phyloP scores from a whole-genome alignment of 176 grass and related monocot genomes.

The Oryza coarctata region DNA sequence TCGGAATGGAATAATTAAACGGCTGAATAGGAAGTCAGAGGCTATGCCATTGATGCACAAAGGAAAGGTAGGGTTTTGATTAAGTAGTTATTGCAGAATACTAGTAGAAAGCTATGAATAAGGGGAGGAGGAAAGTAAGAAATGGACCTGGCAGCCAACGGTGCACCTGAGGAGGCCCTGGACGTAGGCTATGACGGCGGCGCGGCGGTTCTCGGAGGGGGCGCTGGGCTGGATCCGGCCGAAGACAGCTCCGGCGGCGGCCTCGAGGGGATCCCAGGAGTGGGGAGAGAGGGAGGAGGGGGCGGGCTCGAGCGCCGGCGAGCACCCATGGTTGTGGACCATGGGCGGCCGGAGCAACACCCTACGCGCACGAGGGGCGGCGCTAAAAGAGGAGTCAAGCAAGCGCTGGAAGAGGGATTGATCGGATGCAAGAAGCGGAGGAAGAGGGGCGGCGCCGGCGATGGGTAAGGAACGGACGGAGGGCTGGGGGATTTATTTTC shows the following conservation, averaged over 20 bases:
- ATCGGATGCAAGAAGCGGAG: too few relatives aligned
- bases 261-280: conserved; percentile 62
- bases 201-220: conserved; percentile 61
- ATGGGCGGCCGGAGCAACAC: conserved; percentile 31
- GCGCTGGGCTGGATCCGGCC: conserved; percentile 66
- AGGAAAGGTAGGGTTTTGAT: not conserved
- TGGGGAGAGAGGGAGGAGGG: conserved; percentile 41
- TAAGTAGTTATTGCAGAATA: not conserved
- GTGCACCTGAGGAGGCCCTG: conserved; percentile 49
- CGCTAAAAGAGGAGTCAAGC: not conserved
- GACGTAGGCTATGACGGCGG: conserved; percentile 67
- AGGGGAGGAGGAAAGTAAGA: not conserved
- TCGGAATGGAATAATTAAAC: not conserved
- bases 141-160: conserved; percentile 45
- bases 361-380: not conserved
- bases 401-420: too few relatives aligned
- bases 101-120: not conserved
- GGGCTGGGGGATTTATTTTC: too few relatives aligned
- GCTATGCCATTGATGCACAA: not conserved
- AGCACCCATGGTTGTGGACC: conserved; percentile 64
- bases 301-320: conserved; percentile 28
- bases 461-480: too few relatives aligned
- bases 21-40: not conserved
- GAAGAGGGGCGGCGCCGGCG: too few relatives aligned
- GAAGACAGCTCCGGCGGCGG: conserved; percentile 55